Evolutionary conservation across 2,329 filamentous ascomycete genomes (phyloP), one percentile per base, ranked within the genome.

Genomic region (Sporothrix inflata): DNA sequence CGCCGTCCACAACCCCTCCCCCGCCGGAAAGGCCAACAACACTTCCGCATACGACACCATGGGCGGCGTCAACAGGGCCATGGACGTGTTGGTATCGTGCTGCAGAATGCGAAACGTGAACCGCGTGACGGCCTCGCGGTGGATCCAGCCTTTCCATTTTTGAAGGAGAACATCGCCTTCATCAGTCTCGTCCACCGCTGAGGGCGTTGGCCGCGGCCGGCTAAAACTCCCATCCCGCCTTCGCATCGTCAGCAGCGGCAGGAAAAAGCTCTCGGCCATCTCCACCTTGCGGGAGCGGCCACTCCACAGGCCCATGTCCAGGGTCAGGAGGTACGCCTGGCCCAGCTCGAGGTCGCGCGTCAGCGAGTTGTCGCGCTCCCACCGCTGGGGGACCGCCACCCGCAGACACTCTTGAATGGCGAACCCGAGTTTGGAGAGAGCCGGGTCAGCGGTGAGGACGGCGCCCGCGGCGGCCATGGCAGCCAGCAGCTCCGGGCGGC

Each of bases 81-180:
- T 60, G 24, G 55, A 60, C 55, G 55, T 60, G 55, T 60, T 38
- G 55, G 55, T 60, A 27, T 60, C 55, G 30, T 60, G 55, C 27
- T 60, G 55, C 27, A 60, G 55, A 5, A 60, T 60, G 55, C 55
- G 55, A 8, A 60, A 60, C 1, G 55, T 38, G 16, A 60, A 60
- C 16, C 55, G 55, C 2, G 55, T 60, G 16, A 38, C 55, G 6
- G 55, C 55, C 55, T 60, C 55, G 16, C 55, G 55, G 55, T 60
- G 55, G 55, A 60, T n/a, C 55, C 55, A 60, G 1, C 12, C 16
- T 27, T 38, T 34, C 55, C 55, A 60, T 38, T 60, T 60, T 7
- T 38, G 27, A 14, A 8, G 24, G 1, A 60, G 16, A 1, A 8
- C 14, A 0, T 38, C 27, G 2, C 55, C 55, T 11, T 60, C 55